Conservation (phyloP, 2,329 filamentous ascomycete genomes). For the Trichothecium sympodiale region DNA sequence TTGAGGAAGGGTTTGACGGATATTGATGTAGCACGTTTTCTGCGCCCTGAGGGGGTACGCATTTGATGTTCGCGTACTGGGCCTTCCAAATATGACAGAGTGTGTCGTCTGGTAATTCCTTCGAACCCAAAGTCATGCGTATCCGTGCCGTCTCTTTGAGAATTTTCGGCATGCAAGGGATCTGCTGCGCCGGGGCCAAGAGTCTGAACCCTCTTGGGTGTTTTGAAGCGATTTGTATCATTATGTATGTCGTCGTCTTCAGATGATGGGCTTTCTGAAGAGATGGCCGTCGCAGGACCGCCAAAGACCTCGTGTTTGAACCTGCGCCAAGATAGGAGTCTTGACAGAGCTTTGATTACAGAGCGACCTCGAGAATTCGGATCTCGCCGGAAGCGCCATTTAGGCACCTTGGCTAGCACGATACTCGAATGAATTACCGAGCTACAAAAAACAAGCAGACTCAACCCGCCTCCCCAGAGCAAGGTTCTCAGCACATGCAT, state of each 20-base stretch:
- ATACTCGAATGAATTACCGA: constrained; percentile 75
- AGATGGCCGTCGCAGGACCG: constrained; percentile 14
- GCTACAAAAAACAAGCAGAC: constrained; percentile 61
- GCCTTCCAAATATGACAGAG: constrained; percentile 33
- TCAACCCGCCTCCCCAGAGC: constrained; percentile 73
- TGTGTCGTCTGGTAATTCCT: constrained; percentile 32
- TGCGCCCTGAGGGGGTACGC: constrained; percentile 52
- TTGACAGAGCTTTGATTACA: constrained; percentile 27
- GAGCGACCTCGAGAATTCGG: constrained; percentile 21
- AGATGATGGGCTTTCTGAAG: constrained; percentile 16
- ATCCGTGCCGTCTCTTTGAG: not conserved
- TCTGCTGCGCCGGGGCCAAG: constrained; percentile 10
- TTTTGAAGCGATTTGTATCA: constrained; percentile 7
- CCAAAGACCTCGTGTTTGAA: constrained; percentile 28
- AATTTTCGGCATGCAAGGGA: not conserved
- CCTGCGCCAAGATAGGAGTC: constrained; percentile 32
- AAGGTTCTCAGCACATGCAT: constrained; percentile 74
- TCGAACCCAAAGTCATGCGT: constrained; percentile 1
- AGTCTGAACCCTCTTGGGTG: constrained; percentile 17
- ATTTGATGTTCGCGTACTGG: constrained; percentile 12
- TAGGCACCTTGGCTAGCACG: constrained; percentile 74
- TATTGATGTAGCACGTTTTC: constrained; percentile 52
- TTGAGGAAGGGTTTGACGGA: constrained; percentile 65
- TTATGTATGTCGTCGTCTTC: constrained; percentile 19
- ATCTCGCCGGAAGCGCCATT: constrained; percentile 65